Evolutionary conservation across 2,329 filamentous ascomycete genomes (phyloP).

Genomic region (Xylaria sp.): DNA sequence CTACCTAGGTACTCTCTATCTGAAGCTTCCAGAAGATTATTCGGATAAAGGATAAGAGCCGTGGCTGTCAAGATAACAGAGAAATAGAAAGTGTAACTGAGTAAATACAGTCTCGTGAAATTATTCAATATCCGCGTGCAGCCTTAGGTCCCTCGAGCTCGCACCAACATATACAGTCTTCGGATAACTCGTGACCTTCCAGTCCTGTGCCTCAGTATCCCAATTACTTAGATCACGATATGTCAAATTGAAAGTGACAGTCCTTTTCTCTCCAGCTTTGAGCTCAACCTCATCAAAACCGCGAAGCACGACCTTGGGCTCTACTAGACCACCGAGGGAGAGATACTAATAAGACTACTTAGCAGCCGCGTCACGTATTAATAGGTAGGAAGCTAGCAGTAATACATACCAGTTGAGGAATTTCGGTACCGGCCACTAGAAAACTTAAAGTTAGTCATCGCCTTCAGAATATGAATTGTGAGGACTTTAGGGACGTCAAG

Average conservation of each 20-base stretch:
- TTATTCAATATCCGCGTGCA: conserved; percentile 26
- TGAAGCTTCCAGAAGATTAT: neutral
- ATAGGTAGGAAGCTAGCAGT: neutral
- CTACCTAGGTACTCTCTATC: neutral
- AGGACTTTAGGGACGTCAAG: neutral
- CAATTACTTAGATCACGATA: conserved; percentile 88
- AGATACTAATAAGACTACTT: conserved; percentile 63
- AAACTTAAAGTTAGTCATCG: neutral
- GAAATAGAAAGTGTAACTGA: neutral
- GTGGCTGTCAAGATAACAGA: neutral
- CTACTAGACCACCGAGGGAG: conserved; percentile 78
- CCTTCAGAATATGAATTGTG: neutral
- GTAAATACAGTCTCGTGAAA: neutral
- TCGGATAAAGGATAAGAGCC: neutral
- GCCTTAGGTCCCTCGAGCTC: conserved; percentile 49
- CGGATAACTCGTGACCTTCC: conserved; percentile 66
- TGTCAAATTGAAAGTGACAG: conserved; percentile 75
- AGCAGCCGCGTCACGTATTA: neutral
- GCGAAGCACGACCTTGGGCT: conserved; percentile 74
- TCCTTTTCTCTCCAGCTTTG: conserved; percentile 70
- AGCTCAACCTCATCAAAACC: conserved; percentile 83
- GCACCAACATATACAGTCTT: conserved; percentile 66
- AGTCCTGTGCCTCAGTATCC: conserved; percentile 80
- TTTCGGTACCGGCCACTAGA: conserved; percentile 69
- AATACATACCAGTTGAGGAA: conserved; percentile 70